These are phyloP conservation scores for Plasmodium gonderi DNA, from an alignment of 169 alveolate genomes.

Conservation along the genomic window DNA sequence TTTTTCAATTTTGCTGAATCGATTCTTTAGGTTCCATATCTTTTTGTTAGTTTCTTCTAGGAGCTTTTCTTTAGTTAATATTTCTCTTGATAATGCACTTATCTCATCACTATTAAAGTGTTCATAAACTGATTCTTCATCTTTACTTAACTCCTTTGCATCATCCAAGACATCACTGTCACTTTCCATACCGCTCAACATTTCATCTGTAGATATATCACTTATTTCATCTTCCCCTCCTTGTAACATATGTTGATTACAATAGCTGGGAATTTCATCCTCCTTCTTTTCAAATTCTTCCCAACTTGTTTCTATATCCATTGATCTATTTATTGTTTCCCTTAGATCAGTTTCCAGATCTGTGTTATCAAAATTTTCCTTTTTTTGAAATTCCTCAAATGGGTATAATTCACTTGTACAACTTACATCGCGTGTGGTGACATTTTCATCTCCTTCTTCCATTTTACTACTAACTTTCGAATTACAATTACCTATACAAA, in stretches of 20 bases:
- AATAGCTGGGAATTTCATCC: no score
- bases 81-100: conserved; percentile 10
- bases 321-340: no score
- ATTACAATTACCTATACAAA: no score
- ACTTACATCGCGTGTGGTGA: no score
- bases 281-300: no score
- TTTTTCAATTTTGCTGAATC: conserved; percentile 34
- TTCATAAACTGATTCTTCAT: background rate
- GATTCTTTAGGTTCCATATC: conserved; percentile 36
- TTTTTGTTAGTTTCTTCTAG: conserved; percentile 36
- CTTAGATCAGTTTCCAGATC: no score
- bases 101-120: background rate
- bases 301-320: no score
- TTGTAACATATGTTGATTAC: background rate
- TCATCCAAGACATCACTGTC: conserved; percentile 6
- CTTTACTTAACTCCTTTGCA: background rate
- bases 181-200: conserved; percentile 4
- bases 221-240: conserved; percentile 13
- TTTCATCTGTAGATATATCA: conserved; percentile 59
- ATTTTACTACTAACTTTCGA: no score
- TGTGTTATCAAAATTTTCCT: no score
- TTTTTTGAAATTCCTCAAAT: no score
- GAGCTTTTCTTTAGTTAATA: conserved; percentile 28
- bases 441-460: no score
- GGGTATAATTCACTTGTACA: no score